These are phyloP conservation scores for Euptelea pleiosperma DNA, from an alignment of 164 flowering plant species.

Conservation along the genomic window DNA sequence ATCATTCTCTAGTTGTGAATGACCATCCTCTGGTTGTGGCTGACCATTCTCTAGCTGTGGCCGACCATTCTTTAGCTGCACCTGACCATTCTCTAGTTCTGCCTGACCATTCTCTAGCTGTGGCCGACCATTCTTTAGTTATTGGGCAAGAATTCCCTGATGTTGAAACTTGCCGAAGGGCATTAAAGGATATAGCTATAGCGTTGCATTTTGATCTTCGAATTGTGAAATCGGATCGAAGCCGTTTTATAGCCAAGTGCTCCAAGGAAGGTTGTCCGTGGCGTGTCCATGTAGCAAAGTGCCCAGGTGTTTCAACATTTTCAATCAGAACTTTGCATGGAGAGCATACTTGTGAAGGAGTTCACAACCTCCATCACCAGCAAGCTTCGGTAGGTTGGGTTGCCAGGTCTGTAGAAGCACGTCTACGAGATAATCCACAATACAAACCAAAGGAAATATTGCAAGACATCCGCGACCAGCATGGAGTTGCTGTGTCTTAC, in stretches of 20 bases:
- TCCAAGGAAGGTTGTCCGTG: constrained; percentile 97
- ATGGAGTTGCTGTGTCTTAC: constrained; percentile 96
- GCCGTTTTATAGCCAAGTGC: constrained; percentile 94
- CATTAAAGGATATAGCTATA: constrained; percentile 82
- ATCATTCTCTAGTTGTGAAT: constrained; percentile 22
- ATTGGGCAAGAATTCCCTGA: constrained; percentile 93
- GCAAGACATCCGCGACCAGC: constrained; percentile 83
- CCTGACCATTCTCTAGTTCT: constrained; percentile 25
- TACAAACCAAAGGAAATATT: constrained; percentile 93
- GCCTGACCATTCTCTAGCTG: constrained; percentile 20
- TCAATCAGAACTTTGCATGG: constrained; percentile 78
- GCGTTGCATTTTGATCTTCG: constrained; percentile 93
- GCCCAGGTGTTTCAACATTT: constrained; percentile 83
- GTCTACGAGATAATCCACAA: constrained; percentile 83
- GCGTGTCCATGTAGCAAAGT: constrained; percentile 95
- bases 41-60: constrained; percentile 22
- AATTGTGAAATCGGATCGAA: constrained; percentile 94
- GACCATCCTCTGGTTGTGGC: constrained; percentile 22
- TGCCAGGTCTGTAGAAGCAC: constrained; percentile 92
- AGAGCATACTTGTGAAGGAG: constrained; percentile 96
- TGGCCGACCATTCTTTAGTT: constrained; percentile 37
- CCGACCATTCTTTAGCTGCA: constrained; percentile 24
- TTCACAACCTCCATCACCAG: constrained; percentile 83
- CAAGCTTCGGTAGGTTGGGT: constrained; percentile 99
- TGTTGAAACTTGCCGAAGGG: constrained; percentile 68